phyloP scores from a whole-genome alignment of 148 eudicot species.

The Fagopyrum tataricum region DNA sequence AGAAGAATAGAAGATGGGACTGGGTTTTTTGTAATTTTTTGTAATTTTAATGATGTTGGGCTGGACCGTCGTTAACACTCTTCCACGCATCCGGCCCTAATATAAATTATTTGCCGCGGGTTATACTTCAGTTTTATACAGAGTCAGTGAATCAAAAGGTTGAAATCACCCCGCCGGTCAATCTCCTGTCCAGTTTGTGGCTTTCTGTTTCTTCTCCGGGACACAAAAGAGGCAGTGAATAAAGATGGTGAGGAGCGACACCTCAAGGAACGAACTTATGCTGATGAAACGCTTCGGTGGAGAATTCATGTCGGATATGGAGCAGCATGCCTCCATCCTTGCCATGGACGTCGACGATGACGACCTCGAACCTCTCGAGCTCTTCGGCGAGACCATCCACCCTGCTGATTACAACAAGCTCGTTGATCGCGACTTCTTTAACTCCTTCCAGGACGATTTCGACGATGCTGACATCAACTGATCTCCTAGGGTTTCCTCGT shows the following conservation, averaged over 20 bases:
- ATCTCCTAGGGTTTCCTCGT: conserved; percentile 9
- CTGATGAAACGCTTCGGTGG: conserved; percentile 32
- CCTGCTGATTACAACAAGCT: conserved; percentile 42
- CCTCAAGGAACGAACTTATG: conserved; percentile 27
- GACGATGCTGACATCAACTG: conserved; percentile 70
- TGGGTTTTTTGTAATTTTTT: too few relatives aligned
- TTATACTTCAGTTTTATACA: too few relatives aligned
- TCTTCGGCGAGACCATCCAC: conserved; percentile 50
- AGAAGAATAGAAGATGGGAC: too few relatives aligned
- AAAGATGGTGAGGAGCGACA: conserved; percentile 5
- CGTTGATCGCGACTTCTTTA: conserved; percentile 72
- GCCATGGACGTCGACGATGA: conserved; percentile 61
- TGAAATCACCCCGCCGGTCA: background rate
- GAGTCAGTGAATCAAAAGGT: background rate
- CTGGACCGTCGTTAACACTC: too few relatives aligned
- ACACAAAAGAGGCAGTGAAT: background rate
- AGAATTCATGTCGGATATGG: conserved; percentile 31
- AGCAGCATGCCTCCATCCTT: conserved; percentile 21
- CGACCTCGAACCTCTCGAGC: conserved; percentile 54
- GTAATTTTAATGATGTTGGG: too few relatives aligned
- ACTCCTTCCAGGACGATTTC: conserved; percentile 67
- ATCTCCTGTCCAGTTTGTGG: background rate
- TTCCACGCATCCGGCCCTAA: too few relatives aligned
- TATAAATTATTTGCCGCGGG: too few relatives aligned
- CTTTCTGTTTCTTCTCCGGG: background rate